Base-by-base conservation (phyloP, 192 early-diverging fungal species). In the Coemansia sp. region DNA sequence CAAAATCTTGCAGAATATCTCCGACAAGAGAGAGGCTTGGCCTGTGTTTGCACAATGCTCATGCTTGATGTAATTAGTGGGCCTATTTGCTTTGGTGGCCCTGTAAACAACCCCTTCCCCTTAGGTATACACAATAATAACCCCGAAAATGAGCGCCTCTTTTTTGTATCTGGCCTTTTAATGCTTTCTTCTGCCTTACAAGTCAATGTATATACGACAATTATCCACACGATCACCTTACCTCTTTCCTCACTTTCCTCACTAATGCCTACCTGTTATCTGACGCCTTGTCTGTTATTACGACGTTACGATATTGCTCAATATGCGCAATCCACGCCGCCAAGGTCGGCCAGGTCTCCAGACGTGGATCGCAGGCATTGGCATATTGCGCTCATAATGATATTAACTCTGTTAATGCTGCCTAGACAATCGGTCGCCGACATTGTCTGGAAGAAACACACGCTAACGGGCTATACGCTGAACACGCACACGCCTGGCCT, bases 381-480 rank as follows among this genome's bases (percentile, higher is more conserved):
- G 38, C 18, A 36, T 36, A 1, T 40, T 7, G 3, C 58, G 16
- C n/a, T 5, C 38, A 39, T 24, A 38, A 39, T 62, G 36, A 9
- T 62, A 10, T 8, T 62, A 38, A 20, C 36, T 24, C 36, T 40
- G 12, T 11, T 62, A 10, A 11, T 38, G 38, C 36, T 40, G 36
- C 57, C 60, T 38, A 41, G 41, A 69, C 41, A 41, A 62, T 40
- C 44, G 15, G 18, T 18, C 0, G 74, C 64, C 6, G 68, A 70
- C 9, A 44, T 75, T 34, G 20, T 50, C 24, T 70, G 68, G 68
- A 40, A 47, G 31, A 34, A 43, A 0, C 55, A 62, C 20, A 44
- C n/a, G 16, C 52, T 66, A 41, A 22, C 55, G 15, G 55, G 68
- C 44, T 66, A 70, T 33, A 41, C 55, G 9, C 53, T 69, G n/a